These are phyloP conservation scores for Backusella tarrabulga DNA, from an alignment of 192 early-diverging fungal species.

Conservation along the genomic window DNA sequence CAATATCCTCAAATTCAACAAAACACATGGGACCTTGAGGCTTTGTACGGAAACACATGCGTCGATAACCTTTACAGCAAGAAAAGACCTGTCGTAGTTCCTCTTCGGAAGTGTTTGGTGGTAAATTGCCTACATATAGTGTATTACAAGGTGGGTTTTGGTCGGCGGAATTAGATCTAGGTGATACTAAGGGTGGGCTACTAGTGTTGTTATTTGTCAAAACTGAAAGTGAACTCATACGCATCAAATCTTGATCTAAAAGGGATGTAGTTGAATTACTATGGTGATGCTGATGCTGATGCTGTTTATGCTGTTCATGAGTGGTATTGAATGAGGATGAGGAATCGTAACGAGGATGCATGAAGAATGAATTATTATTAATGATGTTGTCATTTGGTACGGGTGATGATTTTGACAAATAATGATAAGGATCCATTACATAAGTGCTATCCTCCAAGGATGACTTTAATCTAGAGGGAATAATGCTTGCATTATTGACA, in stretches of 20 bases:
- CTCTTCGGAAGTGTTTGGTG: conserved; percentile 84
- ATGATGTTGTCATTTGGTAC: conserved; percentile 14
- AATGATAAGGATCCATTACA: conserved; percentile 19
- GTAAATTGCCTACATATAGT: conserved; percentile 95
- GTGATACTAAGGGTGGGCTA: background rate
- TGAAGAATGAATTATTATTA: conserved; percentile 6
- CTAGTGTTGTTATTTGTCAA: conserved; percentile 29
- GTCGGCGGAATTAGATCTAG: conserved; percentile 67
- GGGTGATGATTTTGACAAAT: conserved; percentile 34
- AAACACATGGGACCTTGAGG: conserved; percentile 98
- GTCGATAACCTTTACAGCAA: conserved; percentile 79
- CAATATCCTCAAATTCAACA: conserved; percentile 98
- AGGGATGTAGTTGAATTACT: background rate
- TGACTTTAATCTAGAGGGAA: conserved; percentile 1
- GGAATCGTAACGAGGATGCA: conserved; percentile 30
- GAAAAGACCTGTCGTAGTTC: conserved; percentile 84
- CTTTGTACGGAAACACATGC: conserved; percentile 85
- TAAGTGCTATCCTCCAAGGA: background rate
- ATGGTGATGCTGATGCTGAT: conserved; percentile 10
- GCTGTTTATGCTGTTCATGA: conserved; percentile 8
- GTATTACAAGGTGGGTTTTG: conserved; percentile 99
- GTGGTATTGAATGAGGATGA: conserved; percentile 40
- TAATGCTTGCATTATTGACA: background rate
- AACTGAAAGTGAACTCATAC: conserved; percentile 38
- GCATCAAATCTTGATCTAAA: conserved; percentile 5